Conservation (phyloP, 176 grass and related monocot genomes). For the Hsuehochloa calcarea region DNA sequence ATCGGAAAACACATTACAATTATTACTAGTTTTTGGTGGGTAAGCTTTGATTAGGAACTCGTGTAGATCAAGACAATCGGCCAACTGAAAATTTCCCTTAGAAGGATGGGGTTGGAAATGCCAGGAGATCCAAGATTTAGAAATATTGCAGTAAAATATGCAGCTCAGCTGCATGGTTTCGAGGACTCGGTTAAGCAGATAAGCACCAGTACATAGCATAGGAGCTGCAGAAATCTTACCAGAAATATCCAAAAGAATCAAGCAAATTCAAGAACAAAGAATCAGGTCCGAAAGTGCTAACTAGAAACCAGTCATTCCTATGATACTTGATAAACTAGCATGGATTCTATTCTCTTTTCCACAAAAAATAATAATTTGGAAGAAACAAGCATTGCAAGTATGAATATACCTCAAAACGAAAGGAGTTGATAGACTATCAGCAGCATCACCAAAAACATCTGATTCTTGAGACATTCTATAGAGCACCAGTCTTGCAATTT, state of each 20-base stretch:
- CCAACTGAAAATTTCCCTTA: neutral
- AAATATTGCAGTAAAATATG: neutral
- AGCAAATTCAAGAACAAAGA: neutral
- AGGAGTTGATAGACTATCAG: slow-evolving; percentile 50
- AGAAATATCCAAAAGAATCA: neutral
- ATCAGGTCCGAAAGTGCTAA: neutral
- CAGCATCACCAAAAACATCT: slow-evolving; percentile 64
- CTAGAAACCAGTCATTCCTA: too few relatives aligned
- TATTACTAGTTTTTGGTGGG: neutral
- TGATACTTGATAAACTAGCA: neutral
- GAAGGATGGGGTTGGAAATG: neutral
- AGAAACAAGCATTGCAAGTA: neutral
- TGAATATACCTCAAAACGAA: slow-evolving; percentile 72
- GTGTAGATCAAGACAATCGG: neutral
- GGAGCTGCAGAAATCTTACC: neutral
- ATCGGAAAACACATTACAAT: neutral
- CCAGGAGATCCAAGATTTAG: neutral
- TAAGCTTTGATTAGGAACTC: neutral
- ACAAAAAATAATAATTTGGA: neutral
- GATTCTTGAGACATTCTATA: slow-evolving; percentile 66
- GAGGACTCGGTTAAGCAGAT: neutral
- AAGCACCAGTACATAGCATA: neutral
- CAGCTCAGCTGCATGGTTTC: neutral
- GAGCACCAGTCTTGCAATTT: slow-evolving; percentile 80
- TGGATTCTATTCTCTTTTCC: neutral